Conservation (phyloP, 2,329 filamentous ascomycete genomes). For the Incumbomyces lentus region DNA sequence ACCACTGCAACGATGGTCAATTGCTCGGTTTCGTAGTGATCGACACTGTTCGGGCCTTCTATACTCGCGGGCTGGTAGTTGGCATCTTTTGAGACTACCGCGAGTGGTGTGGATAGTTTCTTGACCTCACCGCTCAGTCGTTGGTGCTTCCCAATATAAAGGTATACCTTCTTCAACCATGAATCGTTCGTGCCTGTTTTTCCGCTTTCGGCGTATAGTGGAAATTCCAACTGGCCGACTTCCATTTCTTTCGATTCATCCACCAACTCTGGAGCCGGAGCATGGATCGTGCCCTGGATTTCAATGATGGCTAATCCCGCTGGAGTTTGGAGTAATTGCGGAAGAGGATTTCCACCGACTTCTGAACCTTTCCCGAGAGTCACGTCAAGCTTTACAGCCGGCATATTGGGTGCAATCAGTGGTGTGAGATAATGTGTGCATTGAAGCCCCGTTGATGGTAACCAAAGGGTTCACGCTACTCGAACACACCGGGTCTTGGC, state of each 20-base stretch:
- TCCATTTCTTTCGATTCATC: conserved; percentile 28
- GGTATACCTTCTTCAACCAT: conserved; percentile 85
- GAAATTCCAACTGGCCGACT: conserved; percentile 68
- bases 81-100: conserved; percentile 56
- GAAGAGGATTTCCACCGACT: conserved; percentile 49
- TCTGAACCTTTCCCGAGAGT: too few species aligned
- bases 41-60: conserved; percentile 26
- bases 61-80: conserved; percentile 15
- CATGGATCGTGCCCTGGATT: conserved; percentile 81
- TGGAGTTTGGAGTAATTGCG: conserved; percentile 75
- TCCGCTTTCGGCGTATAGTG: conserved; percentile 49
- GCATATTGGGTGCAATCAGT: neutral
- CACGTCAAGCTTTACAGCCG: neutral
- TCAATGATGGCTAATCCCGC: conserved; percentile 82
- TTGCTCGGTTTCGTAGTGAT: conserved; percentile 29
- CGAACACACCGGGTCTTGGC: too few species aligned
- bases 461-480: too few species aligned
- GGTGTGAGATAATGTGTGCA: neutral
- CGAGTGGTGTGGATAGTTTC: conserved; percentile 69
- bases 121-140: conserved; percentile 82
- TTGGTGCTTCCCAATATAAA: conserved; percentile 84
- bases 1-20: conserved; percentile 82
- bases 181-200: conserved; percentile 47
- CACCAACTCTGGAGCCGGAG: conserved; percentile 38
- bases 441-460: too few species aligned